A percentile compares a stretch with the other conserved stretches of the same genome.
Conservation (phyloP, 2,329 filamentous ascomycete genomes). For the Penicillium sp. region DNA sequence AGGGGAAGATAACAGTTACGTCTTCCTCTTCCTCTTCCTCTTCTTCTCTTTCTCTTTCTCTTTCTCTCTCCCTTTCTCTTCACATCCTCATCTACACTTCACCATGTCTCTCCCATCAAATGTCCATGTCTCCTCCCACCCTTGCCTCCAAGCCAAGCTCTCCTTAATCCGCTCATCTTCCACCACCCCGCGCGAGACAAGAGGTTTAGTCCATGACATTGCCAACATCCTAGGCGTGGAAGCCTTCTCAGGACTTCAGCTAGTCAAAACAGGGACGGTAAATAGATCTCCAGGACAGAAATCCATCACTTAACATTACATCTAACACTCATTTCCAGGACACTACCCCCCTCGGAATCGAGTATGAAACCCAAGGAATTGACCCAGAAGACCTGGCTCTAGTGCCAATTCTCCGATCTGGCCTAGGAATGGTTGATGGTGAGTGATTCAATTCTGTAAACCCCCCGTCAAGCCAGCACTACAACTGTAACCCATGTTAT, state of each 20-base stretch:
- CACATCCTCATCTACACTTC: conserved; percentile 4
- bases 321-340: conserved; percentile 53
- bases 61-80: neutral
- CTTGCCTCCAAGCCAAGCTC: conserved; percentile 83
- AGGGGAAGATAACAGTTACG: conserved; percentile 13
- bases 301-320: neutral
- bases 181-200: conserved; percentile 71
- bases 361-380: conserved; percentile 66
- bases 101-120: conserved; percentile 50
- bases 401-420: conserved; percentile 89
- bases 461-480: neutral
- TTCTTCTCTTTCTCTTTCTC: conserved; percentile 1
- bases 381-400: conserved; percentile 69
- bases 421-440: conserved; percentile 88
- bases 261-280: conserved; percentile 63
- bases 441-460: conserved; percentile 10
- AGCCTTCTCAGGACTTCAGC: conserved; percentile 66
- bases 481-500: neutral
- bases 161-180: conserved; percentile 77
- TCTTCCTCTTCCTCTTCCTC: neutral
- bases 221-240: conserved; percentile 77
- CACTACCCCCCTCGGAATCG: conserved; percentile 72
- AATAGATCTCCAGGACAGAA: conserved; percentile 20
- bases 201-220: conserved; percentile 81
- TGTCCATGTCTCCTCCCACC: conserved; percentile 77